A percentile compares a stretch with the other conserved stretches of the same genome.
Evolutionary conservation across 257 asterid genomes (phyloP).

Genomic region (Plantago major): DNA sequence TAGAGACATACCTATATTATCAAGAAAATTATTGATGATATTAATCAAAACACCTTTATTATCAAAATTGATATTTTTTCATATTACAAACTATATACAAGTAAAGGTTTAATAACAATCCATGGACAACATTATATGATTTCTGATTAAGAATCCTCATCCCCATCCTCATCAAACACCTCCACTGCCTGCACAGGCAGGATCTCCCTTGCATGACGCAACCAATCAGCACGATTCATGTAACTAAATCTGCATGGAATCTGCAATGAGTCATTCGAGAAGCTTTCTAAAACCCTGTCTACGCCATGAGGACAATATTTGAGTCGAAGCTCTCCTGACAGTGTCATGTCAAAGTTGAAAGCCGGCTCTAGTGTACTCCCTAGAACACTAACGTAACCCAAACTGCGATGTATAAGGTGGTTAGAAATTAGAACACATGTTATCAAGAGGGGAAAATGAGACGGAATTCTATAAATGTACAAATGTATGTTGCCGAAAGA

Average conservation of each 20-base stretch:
- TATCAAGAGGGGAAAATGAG: too few species aligned
- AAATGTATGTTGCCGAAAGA: too few species aligned
- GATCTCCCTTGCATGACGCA: background rate
- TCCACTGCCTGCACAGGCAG: conserved; percentile 11
- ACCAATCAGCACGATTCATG: background rate
- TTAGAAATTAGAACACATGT: too few species aligned
- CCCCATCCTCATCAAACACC: background rate
- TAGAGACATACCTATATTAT: too few species aligned
- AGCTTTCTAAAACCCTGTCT: background rate
- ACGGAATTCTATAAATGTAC: too few species aligned
- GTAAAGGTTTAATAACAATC: too few species aligned
- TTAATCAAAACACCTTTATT: too few species aligned
- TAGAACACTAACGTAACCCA: conserved; percentile 15
- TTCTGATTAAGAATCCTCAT: too few species aligned
- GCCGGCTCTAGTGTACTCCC: conserved; percentile 16
- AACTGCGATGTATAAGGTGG: conserved; percentile 3
- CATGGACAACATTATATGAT: too few species aligned
- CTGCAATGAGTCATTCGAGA: background rate
- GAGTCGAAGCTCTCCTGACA: conserved; percentile 12
- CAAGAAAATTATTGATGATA: too few species aligned
- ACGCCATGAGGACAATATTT: background rate
- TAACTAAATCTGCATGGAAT: background rate
- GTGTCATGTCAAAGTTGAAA: conserved; percentile 5
- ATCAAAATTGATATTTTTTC: too few species aligned
- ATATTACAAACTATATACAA: too few species aligned